Evolutionary conservation across 108 stramenopile genomes (phyloP), one percentile per base, ranked within the genome.

Genomic region (Cyclotella atomus): DNA sequence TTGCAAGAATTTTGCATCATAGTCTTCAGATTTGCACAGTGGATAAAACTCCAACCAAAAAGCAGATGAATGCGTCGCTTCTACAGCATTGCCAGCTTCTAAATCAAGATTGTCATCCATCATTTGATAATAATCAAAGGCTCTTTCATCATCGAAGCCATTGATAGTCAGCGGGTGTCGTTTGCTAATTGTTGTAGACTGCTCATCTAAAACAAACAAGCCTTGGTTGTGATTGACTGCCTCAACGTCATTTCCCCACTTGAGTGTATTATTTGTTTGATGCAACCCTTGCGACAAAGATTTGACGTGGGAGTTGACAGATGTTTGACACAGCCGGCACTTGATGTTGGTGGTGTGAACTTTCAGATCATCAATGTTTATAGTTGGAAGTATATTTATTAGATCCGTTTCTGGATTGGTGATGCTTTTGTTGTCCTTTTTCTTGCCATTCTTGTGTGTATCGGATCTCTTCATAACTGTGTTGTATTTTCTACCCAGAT

Each of bases 31-130:
- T 16, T 43, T 54, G 25, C 57, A 28, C 57, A 75, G 53, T 12
- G 75, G 53, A 36, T 32, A 41, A 28, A 76, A 52, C 54, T 54
- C 60, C 2, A 76, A 28, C 29, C 50, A 50, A 45, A 55, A 62
- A 5, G 50, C 19, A n/a, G 72, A 20, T 2, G 2, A 35, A 21
- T 2, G 7, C 20, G 7, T 14, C 29, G 24, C 14, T 28, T 49
- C 23, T 25, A 7, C 36, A 3, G 14, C 46, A 30, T 43, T 35
- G 27, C 75, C 75, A 10, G 60, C 32, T 43, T 76, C 75, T 52
- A 76, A 33, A 68, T 76, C 75, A 0, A 76, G 2, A 38, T 56
- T 36, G 17, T 68, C 67, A 25, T 62, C 67, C 66, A 76, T n/a
- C n/a, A n/a, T 68, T 4, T 53, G 32, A 28, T 62, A 16, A 36